Evolutionary conservation across 2,329 filamentous ascomycete species (phyloP).

Genomic region (Taxawa tesnikishii): DNA sequence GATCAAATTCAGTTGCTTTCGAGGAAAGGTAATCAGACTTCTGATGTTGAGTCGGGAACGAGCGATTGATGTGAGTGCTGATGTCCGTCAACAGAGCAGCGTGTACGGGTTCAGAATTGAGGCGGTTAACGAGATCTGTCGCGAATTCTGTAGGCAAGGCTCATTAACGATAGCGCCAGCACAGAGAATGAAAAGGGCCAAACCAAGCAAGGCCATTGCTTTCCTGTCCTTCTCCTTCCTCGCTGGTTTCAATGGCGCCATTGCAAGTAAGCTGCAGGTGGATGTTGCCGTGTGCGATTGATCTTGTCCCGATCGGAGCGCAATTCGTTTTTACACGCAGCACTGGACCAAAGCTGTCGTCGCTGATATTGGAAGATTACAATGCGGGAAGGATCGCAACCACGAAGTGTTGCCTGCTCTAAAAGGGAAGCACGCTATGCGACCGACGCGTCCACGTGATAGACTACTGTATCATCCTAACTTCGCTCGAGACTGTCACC

Average conservation of each 20-base stretch:
- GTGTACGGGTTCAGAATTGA: constrained; percentile 2
- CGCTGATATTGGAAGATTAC: too few relatives aligned
- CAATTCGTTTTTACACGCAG: too few relatives aligned
- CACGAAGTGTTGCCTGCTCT: too few relatives aligned
- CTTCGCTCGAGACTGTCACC: too few relatives aligned
- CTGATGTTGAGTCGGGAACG: constrained; percentile 7
- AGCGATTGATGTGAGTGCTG: constrained; percentile 5
- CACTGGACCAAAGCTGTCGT: too few relatives aligned
- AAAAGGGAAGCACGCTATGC: too few relatives aligned
- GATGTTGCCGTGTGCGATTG: too few relatives aligned
- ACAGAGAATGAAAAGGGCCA: background rate
- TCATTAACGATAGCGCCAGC: background rate
- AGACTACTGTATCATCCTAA: too few relatives aligned
- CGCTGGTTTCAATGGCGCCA: background rate
- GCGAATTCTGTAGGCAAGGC: constrained; percentile 1
- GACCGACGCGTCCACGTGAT: too few relatives aligned
- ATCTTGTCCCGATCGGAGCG: too few relatives aligned
- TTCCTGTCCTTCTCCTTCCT: constrained; percentile 2
- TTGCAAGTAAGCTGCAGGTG: too few relatives aligned
- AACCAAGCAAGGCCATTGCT: constrained; percentile 2
- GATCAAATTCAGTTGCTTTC: constrained; percentile 40
- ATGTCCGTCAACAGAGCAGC: background rate
- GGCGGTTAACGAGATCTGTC: constrained; percentile 1
- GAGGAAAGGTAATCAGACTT: constrained; percentile 10
- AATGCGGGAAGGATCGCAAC: too few relatives aligned